Percentiles rank a stretch among this genome's conserved stretches.
Evolutionary conservation across 2,329 filamentous ascomycete genomes (phyloP).

Genomic region (Metarhizium brunneum): DNA sequence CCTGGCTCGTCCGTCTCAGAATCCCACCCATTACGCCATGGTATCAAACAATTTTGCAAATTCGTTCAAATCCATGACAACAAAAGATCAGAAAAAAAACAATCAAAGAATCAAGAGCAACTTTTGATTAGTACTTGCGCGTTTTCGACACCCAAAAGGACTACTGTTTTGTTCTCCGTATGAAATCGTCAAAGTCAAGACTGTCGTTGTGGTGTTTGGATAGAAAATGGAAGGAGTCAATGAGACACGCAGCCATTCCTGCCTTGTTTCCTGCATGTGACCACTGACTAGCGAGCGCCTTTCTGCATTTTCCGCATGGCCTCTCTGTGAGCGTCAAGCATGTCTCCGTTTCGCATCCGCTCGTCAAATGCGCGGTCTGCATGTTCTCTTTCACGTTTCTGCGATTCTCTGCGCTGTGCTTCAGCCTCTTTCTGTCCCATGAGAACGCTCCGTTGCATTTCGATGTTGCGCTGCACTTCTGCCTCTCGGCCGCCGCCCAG

Average conservation of each 20-base stretch:
- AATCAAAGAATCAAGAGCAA: not conserved
- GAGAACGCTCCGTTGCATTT: constrained; percentile 45
- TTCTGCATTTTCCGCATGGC: constrained; percentile 72
- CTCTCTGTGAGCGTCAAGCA: constrained; percentile 69
- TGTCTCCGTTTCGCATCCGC: constrained; percentile 65
- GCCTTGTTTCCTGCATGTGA: not conserved
- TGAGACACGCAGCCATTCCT: not conserved
- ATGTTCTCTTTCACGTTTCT: constrained; percentile 46
- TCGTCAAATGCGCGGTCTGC: constrained; percentile 59
- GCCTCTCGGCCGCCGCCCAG: constrained; percentile 25
- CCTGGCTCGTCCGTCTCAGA: not conserved
- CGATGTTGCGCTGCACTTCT: constrained; percentile 38
- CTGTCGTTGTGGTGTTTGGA: not conserved
- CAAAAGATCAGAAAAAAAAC: too few species aligned
- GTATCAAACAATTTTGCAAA: constrained; percentile 1
- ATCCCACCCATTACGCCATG: not conserved
- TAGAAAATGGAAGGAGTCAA: constrained; percentile 1
- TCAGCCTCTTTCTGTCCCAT: constrained; percentile 55
- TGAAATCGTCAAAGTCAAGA: not conserved
- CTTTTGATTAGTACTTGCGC: not conserved
- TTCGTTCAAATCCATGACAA: not conserved
- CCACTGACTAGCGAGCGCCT: not conserved
- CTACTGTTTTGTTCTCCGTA: too few species aligned
- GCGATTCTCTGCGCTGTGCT: constrained; percentile 48
- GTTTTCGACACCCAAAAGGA: too few species aligned